A percentile compares a stretch with the other conserved stretches of the same genome.
Conservation (phyloP, 2,329 filamentous ascomycete genomes). For the Ciborinia camelliae region DNA sequence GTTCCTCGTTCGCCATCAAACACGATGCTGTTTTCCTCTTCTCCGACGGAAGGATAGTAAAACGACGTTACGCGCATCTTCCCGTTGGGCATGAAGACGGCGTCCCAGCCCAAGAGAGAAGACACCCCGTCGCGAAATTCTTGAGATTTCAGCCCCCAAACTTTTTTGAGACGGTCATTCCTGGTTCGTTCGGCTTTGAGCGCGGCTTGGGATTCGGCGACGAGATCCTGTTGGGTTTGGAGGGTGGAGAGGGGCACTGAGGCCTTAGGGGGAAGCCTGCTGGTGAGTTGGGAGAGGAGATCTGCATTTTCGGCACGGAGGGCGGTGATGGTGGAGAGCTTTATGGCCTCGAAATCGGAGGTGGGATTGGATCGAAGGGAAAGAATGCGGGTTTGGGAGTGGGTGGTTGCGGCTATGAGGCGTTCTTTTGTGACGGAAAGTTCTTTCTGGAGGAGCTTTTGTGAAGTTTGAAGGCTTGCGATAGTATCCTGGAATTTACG, state of each 20-base stretch:
- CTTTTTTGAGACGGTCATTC: slow-evolving; percentile 81
- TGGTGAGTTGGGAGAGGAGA: slow-evolving; percentile 67
- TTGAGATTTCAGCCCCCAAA: slow-evolving; percentile 84
- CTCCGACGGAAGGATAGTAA: slow-evolving; percentile 66
- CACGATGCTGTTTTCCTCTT: slow-evolving; percentile 68
- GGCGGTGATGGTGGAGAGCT: slow-evolving; percentile 71
- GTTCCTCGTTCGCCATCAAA: slow-evolving; percentile 93
- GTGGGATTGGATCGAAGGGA: slow-evolving; percentile 92
- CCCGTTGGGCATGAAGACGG: slow-evolving; percentile 95
- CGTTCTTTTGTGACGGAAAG: slow-evolving; percentile 70
- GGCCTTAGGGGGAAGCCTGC: slow-evolving; percentile 37
- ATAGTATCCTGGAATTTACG: slow-evolving; percentile 79
- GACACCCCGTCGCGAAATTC: slow-evolving; percentile 97
- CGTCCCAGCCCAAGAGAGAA: slow-evolving; percentile 86
- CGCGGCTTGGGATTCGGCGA: slow-evolving; percentile 67
- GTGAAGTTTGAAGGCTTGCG: slow-evolving; percentile 63
- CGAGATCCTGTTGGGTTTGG: slow-evolving; percentile 69
- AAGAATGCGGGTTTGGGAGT: slow-evolving; percentile 76
- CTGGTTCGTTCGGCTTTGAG: slow-evolving; percentile 76
- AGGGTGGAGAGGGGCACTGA: slow-evolving; percentile 75
- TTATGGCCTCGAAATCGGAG: slow-evolving; percentile 77
- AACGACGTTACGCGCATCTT: slow-evolving; percentile 88
- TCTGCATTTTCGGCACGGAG: slow-evolving; percentile 82
- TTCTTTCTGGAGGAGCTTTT: slow-evolving; percentile 70
- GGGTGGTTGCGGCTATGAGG: slow-evolving; percentile 61